Conservation (phyloP, 495 filamentous ascomycete genomes). For the Neurospora intermedia region DNA sequence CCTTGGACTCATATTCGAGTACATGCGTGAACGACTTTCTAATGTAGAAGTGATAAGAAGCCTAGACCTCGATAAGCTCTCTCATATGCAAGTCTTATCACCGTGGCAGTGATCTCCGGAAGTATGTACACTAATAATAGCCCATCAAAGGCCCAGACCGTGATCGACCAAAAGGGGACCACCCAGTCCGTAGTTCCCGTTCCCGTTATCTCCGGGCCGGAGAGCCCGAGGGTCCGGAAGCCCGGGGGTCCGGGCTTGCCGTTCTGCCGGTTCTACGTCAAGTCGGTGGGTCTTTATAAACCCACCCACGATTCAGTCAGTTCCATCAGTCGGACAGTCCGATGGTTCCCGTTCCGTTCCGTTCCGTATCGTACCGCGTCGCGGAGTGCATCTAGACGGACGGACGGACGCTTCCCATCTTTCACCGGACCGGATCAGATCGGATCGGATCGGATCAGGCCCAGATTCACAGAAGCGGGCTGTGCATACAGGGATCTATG, state of each 20-base stretch:
- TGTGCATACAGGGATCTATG: no score
- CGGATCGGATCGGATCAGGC: no score
- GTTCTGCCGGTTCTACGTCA: background rate
- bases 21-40: background rate
- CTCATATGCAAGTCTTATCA: background rate
- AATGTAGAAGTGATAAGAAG: background rate
- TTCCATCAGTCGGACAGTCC: background rate
- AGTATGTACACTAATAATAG: background rate
- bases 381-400: no score
- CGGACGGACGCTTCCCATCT: no score
- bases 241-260: background rate
- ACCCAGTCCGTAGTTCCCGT: background rate
- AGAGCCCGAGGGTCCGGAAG: background rate
- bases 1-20: no score
- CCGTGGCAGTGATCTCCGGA: background rate
- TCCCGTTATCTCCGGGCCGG: background rate
- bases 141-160: background rate
- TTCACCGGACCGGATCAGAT: no score
- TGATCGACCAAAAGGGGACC: background rate
- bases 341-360: no score
- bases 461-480: no score
- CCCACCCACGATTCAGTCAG: background rate
- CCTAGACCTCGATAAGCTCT: background rate
- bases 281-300: no score
- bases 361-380: no score